Evolutionary conservation across 768 basidiomycete genomes (phyloP).

Genomic region (Ramaria rubella): DNA sequence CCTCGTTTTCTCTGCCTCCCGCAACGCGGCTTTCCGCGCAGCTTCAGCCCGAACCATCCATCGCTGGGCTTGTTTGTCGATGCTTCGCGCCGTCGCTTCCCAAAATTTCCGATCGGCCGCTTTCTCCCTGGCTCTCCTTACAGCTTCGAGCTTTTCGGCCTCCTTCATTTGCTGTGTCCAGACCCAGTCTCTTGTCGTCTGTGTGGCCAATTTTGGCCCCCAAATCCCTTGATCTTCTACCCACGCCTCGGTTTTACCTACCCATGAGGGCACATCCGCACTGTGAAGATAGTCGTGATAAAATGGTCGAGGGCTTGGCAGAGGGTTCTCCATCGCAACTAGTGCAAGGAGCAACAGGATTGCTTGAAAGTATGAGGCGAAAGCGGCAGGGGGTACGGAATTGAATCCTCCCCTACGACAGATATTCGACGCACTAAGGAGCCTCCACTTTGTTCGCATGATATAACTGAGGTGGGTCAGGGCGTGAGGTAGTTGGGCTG

Average conservation of each 20-base stretch:
- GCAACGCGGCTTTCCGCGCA: conserved; percentile 38
- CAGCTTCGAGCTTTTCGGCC: neutral
- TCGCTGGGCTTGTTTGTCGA: conserved; percentile 12
- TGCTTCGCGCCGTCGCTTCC: conserved; percentile 12
- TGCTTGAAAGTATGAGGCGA: neutral
- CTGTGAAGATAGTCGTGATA: neutral
- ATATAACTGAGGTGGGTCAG: neutral
- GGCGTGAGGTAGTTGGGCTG: neutral
- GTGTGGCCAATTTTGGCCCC: neutral
- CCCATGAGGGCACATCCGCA: neutral
- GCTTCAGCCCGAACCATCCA: conserved; percentile 28
- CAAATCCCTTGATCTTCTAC: conserved; percentile 1
- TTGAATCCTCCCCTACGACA: neutral
- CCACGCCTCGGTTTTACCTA: conserved; percentile 4
- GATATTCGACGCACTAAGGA: neutral
- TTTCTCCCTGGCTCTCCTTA: conserved; percentile 6
- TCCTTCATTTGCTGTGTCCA: conserved; percentile 1
- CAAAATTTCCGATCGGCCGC: conserved; percentile 17
- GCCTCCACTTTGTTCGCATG: neutral
- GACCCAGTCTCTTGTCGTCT: conserved; percentile 2
- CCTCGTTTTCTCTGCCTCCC: conserved; percentile 40
- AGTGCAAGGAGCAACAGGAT: neutral
- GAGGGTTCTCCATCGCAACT: neutral
- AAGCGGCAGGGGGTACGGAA: neutral
- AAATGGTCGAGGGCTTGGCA: neutral